Base-by-base conservation (phyloP, 1,284 basidiomycete genomes). In the Leccinum pallidistipes region DNA sequence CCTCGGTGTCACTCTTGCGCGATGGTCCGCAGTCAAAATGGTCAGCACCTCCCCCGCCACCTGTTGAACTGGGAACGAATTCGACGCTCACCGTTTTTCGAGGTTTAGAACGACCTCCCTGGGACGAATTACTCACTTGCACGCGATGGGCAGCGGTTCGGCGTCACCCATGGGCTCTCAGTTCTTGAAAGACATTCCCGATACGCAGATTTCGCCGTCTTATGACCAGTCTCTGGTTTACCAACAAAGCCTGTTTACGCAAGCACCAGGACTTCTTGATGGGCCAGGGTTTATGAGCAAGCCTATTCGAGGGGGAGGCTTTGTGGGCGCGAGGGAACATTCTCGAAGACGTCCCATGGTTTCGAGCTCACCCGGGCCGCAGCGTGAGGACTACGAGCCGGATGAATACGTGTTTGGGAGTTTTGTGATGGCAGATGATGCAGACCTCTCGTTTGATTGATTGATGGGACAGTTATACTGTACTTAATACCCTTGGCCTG, bases 371-470 rank as follows among this genome's bases (percentile, higher is more conserved):
- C 90, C 27, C 27, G 27, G 27, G 27, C 27, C 90, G 8, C 76
- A 74, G 1, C 71, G 75, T 54, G 76, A 80, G 45, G 80, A 81
- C 21, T 74, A 67, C 16, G 79, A 80, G 59, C 75, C 80, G 3
- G 87, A 92, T 64, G 82, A 86, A 56, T 93, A 93, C 69, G 80
- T 78, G 50, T 71, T 86, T 55, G 91, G 85, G 12, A 93, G 88
- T 69, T 93, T 93, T 66, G 83, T 93, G 18, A 90, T 93, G 12
- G 83, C 81, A 53, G 91, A 93, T 69, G 88, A 91, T 50, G 87
- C 76, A 21, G 79, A 83, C 45, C 77, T 83, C 38, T 75, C 75
- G 34, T 78, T 72, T 63, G 69, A 72, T 27, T 27, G 27, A 27
- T 18, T 64, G 43, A 58, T 52, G 50, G 31, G 21, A 54, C 56